These are phyloP conservation scores for Aureobasidium subglaciale DNA, from an alignment of 2,329 filamentous ascomycete genomes.

Conservation along the genomic window DNA sequence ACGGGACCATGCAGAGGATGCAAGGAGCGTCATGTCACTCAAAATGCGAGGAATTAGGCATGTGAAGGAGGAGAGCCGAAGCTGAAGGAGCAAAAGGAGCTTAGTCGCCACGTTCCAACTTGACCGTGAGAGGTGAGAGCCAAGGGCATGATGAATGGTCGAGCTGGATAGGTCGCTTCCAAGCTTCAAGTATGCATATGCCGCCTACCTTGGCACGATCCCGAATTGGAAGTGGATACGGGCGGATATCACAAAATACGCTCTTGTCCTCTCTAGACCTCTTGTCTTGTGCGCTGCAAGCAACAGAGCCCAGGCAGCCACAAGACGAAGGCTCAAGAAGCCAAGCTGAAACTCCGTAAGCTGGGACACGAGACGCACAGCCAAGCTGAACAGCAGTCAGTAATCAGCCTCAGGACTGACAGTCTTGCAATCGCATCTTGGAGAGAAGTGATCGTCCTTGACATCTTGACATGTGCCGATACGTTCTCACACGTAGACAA, in stretches of 20 bases:
- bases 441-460: neutral
- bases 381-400: neutral
- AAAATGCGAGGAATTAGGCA: neutral
- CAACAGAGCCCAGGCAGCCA: neutral
- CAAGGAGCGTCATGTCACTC: constrained; percentile 12
- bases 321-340: neutral
- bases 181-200: neutral
- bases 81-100: neutral
- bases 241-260: neutral
- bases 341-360: constrained; percentile 3
- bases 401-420: neutral
- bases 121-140: neutral
- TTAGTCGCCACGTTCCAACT: constrained; percentile 1
- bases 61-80: constrained; percentile 14
- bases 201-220: neutral
- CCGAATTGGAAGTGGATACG: constrained; percentile 4
- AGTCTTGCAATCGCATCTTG: too few species aligned
- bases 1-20: neutral
- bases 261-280: neutral
- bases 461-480: neutral
- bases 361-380: neutral
- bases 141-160: neutral
- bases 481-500: constrained; percentile 1
- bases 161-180: neutral
- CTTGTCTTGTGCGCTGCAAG: neutral